These are phyloP conservation scores for Xylaria sp. DNA, from an alignment of 2,329 filamentous ascomycete genomes.

Conservation along the genomic window DNA sequence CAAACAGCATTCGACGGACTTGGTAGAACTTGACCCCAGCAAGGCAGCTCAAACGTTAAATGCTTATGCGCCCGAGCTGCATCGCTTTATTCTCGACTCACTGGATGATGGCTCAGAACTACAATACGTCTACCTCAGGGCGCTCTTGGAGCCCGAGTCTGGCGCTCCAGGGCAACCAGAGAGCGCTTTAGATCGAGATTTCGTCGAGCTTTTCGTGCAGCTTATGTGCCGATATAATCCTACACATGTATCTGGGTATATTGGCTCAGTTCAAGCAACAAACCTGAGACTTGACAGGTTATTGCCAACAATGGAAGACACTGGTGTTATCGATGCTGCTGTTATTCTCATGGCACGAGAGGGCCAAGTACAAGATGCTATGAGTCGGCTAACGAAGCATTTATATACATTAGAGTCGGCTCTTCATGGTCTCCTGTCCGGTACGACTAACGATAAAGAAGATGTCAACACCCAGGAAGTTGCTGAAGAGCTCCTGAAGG, in stretches of 20 bases:
- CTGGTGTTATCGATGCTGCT: slow-evolving; percentile 88
- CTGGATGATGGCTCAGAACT: slow-evolving; percentile 64
- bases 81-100: slow-evolving; percentile 68
- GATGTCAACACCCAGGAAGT: slow-evolving; percentile 63
- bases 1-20: slow-evolving; percentile 65
- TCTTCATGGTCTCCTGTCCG: slow-evolving; percentile 73
- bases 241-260: slow-evolving; percentile 82
- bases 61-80: slow-evolving; percentile 65
- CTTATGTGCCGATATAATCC: slow-evolving; percentile 90
- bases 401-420: slow-evolving; percentile 79
- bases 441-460: slow-evolving; percentile 61
- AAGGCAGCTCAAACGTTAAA: slow-evolving; percentile 70
- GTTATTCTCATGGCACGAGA: slow-evolving; percentile 90
- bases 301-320: slow-evolving; percentile 85
- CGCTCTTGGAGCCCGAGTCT: slow-evolving; percentile 70
- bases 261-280: slow-evolving; percentile 75
- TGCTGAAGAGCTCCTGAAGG: slow-evolving; percentile 74
- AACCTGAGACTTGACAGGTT: slow-evolving; percentile 81
- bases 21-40: slow-evolving; percentile 70
- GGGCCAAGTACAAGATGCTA: slow-evolving; percentile 80
- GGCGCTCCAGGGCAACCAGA: slow-evolving; percentile 44
- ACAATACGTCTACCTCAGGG: slow-evolving; percentile 78
- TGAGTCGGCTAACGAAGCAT: slow-evolving; percentile 83
- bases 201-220: slow-evolving; percentile 84
- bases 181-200: slow-evolving; percentile 55